Percentiles rank a stretch among this genome's conserved stretches.
phyloP scores from a whole-genome alignment of 352 stramenopile genomes.

The Phytophthora cajani region DNA sequence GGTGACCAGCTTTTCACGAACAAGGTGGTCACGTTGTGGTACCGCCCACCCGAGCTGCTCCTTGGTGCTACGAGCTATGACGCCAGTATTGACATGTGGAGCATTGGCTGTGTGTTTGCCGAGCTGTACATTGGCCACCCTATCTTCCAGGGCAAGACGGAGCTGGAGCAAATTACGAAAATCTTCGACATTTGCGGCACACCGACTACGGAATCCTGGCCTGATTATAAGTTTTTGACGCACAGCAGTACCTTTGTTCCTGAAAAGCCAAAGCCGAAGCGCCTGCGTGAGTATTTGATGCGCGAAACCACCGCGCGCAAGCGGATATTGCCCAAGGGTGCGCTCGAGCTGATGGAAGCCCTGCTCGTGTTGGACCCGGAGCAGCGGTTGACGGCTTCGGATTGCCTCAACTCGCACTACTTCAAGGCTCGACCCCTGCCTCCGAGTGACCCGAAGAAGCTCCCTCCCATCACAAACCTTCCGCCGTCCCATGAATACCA shows the following conservation, averaged over 20 bases:
- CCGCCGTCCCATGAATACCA: slow-evolving; percentile 89
- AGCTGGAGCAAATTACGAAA: slow-evolving; percentile 89
- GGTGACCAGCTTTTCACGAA: slow-evolving; percentile 93
- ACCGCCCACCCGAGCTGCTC: slow-evolving; percentile 93
- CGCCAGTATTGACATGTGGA: slow-evolving; percentile 95
- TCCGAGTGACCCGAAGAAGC: slow-evolving; percentile 62
- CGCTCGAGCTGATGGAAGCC: slow-evolving; percentile 93
- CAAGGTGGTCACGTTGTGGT: slow-evolving; percentile 97
- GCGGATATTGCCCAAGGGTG: slow-evolving; percentile 82
- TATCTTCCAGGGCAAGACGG: slow-evolving; percentile 88
- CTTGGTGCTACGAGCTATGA: slow-evolving; percentile 94
- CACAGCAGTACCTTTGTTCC: slow-evolving; percentile 86
- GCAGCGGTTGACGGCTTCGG: slow-evolving; percentile 91
- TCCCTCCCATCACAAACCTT: slow-evolving; percentile 77
- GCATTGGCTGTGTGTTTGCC: slow-evolving; percentile 91
- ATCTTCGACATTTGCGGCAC: slow-evolving; percentile 91
- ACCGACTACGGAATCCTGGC: slow-evolving; percentile 81
- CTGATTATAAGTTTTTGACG: slow-evolving; percentile 87
- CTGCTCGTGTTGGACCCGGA: slow-evolving; percentile 96
- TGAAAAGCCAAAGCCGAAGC: slow-evolving; percentile 71
- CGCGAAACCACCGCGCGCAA: slow-evolving; percentile 76
- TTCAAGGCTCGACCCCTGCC: slow-evolving; percentile 88
- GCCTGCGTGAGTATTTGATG: slow-evolving; percentile 78
- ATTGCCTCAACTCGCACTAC: slow-evolving; percentile 94
- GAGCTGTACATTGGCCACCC: slow-evolving; percentile 89